Evolutionary conservation across 805 yeast genomes (phyloP), one percentile per base, ranked within the genome.

Genomic region (Kuraishia capsulata): DNA sequence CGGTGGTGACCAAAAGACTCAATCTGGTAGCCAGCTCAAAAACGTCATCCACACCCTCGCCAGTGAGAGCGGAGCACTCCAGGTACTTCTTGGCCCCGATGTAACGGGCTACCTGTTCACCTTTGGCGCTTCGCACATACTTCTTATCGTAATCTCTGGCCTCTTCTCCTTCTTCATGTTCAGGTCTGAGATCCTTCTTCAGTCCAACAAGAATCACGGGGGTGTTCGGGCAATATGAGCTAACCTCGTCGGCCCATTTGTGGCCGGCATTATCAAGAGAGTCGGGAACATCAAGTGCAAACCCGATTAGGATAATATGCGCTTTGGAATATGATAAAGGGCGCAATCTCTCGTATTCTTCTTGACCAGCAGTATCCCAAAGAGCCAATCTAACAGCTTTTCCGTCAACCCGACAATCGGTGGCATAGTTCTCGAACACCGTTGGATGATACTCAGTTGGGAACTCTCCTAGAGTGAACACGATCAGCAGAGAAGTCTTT

Each of bases 331-430:
- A 89, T 18, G 95, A 82, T 46, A 89, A 64, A 1, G 96, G 96
- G 44, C 96, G 73, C 42, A 89, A 64, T 42, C 96, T 65, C 55
- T 88, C 96, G 55, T 88, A 88, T 59, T 88, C 97, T 62, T 88
- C 97, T 61, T 88, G 96, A 2, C 97, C 97, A 3, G 97, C 96
- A 1, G 96, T 88, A 56, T 88, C 97, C 96, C 97, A 88, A 20
- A 88, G 62, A 2, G 95, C 89, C 40, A 88, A 61, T 45, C 87
- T 81, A 3, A 88, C 95, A 13, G 92, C 82, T 48, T 87, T 88
- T 3, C 96, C 96, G 53, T 88, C 97, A 16, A 89, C 94, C 41
- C 95, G 67, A 58, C 96, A 88, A 51, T 87, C 95, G 1, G 96
- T 87, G 13, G 88, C 96, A 56, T 89, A 87, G 57, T 89, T 88